Evolutionary conservation across 345 rosid species (phyloP), one percentile per base, ranked within the genome.

Genomic region (Melastoma malabathricum): DNA sequence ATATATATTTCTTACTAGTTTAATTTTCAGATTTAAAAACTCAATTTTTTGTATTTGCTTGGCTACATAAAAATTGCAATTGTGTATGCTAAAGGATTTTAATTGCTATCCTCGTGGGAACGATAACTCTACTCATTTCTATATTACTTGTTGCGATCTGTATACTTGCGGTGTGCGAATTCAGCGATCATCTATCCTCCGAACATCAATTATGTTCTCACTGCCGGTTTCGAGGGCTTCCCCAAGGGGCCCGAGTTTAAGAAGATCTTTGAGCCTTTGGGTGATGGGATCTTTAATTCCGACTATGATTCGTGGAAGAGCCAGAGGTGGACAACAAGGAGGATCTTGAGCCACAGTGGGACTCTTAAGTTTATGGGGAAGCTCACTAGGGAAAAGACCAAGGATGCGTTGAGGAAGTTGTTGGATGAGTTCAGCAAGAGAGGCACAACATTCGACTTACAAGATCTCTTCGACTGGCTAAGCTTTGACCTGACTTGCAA

Each of bases 181-280:
- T n/a, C n/a, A n/a, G n/a, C n/a, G n/a, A n/a, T n/a, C n/a, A n/a
- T n/a, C n/a, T n/a, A 84, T 57, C 89, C 83, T 1, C 69, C 73
- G 46, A 76, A 81, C 57, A 58, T 78, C 10, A 79, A 71, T 44
- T 57, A 81, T 59, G 57, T 84, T 0, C 61, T 81, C 74, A 81
- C 72, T 47, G 59, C 78, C 44, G 71, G 75, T 60, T 84, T 76
- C 50, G 15, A 50, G 1, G 76, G 77, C 25, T 84, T 60, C 57
- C 94, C 80, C 0, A 84, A 79, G 64, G 89, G 89, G 2, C 15
- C 68, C 1, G 70, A 76, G 6, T 81, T 73, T 68, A 73, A 60
- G 66, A 59, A 69, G 59, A 54, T 73, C 0, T 79, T 79, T 13
- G 80, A 84, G 13, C 53, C 73, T 29, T 61, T 81, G 48, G 88